Conservation (phyloP, 2,329 filamentous ascomycete species). For the Colletotrichum sp. region DNA sequence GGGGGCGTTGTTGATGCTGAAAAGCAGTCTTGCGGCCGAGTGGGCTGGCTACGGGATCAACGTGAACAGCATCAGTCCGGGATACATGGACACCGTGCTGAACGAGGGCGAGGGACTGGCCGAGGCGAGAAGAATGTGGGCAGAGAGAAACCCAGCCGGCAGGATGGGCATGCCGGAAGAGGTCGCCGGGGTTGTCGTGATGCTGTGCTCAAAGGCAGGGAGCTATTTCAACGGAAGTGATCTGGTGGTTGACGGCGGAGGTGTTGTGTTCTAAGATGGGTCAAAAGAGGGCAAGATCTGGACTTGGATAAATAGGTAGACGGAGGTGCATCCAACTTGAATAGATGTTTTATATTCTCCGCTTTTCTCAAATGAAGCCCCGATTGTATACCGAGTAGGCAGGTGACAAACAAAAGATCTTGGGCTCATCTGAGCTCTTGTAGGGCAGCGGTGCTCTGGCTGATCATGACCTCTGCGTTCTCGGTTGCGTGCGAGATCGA, state of each 20-base stretch:
- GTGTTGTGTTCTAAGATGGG: slow-evolving; percentile 19
- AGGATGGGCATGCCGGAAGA: slow-evolving; percentile 70
- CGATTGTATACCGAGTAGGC: too few species aligned
- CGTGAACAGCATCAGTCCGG: slow-evolving; percentile 73
- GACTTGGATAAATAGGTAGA: not conserved
- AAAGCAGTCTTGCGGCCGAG: slow-evolving; percentile 71
- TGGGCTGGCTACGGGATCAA: slow-evolving; percentile 75
- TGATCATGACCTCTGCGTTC: too few species aligned
- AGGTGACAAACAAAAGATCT: not conserved
- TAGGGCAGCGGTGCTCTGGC: too few species aligned
- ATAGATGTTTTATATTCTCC: not conserved
- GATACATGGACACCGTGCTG: slow-evolving; percentile 80
- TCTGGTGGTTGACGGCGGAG: slow-evolving; percentile 67
- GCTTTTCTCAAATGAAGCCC: not conserved
- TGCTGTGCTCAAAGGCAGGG: slow-evolving; percentile 65
- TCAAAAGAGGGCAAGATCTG: not conserved
- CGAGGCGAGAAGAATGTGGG: slow-evolving; percentile 60
- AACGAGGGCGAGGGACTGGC: slow-evolving; percentile 69
- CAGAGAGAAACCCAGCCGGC: slow-evolving; percentile 64
- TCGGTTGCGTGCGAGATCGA: too few species aligned
- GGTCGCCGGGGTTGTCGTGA: slow-evolving; percentile 65
- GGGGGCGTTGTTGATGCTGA: slow-evolving; percentile 67
- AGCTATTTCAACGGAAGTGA: slow-evolving; percentile 74
- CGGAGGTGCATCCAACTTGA: not conserved
- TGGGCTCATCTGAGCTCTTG: not conserved